Evolutionary conservation across 257 asterid genomes (phyloP).

Genomic region (Nicotiana paniculata): DNA sequence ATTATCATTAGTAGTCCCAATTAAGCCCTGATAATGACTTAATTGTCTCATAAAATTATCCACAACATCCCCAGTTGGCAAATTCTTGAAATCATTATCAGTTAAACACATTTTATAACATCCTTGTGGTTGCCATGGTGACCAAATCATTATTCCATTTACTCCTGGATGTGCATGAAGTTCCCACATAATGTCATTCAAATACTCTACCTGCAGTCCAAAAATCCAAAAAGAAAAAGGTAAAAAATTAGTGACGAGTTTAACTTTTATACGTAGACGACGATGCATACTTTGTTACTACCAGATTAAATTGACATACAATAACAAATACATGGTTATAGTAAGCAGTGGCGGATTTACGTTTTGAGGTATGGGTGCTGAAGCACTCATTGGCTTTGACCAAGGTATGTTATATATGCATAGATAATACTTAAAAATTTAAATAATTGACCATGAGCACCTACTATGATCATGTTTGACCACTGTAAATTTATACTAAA

Average conservation of each 20-base stretch:
- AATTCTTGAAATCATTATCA: constrained; percentile 23
- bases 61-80: constrained; percentile 28
- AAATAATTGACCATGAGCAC: too few relatives aligned
- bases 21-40: constrained; percentile 9
- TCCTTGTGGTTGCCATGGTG: constrained; percentile 9
- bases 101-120: constrained; percentile 36
- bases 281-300: too few relatives aligned
- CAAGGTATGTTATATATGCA: too few relatives aligned
- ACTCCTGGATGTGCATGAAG: constrained; percentile 22
- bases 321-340: too few relatives aligned
- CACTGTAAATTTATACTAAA: too few relatives aligned
- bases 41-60: constrained; percentile 21
- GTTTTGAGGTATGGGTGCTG: too few relatives aligned
- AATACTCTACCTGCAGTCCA: not conserved
- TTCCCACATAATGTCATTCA: constrained; percentile 23
- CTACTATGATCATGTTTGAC: too few relatives aligned
- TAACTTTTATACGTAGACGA: not conserved
- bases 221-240: not conserved
- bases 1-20: constrained; percentile 12
- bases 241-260: not conserved
- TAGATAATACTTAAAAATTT: too few relatives aligned
- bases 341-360: too few relatives aligned
- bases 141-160: constrained; percentile 28
- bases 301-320: not conserved
- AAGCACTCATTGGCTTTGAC: too few relatives aligned